Base-by-base conservation (phyloP, 805 yeast species). In the Hyphopichia homilentoma region DNA sequence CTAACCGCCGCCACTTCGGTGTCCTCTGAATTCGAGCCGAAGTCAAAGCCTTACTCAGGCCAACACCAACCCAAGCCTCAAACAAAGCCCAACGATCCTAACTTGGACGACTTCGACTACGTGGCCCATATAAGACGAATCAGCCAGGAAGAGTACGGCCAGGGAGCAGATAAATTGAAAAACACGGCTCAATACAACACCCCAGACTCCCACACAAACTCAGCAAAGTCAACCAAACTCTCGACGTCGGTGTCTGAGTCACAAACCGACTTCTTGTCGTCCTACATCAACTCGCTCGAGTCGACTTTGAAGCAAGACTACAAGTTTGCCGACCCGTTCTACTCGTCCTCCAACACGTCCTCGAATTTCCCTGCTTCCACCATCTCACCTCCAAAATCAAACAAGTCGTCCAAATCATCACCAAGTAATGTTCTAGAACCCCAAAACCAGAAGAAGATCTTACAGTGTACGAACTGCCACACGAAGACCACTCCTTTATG, bases 401-500 rank as follows among this genome's bases (percentile, higher is more conserved):
- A 34, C 38, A 13, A 29, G 6, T 29, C 46, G 5, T 26, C 34
- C 21, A 35, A 21, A 30, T 26, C 35, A 31, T 36, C 32, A 15
- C 34, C 35, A 11, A 18, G 12, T 12, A 32, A n/a, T 25, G 25
- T 15, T 14, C 15, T 17, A 21, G 14, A 8, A 25, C 22, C 23
- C 14, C 32, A n/a, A 33, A 37, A 6, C 38, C 37, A 35, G 30
- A 48, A 47, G 32, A 55, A 52, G 32, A 27, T 45, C 3, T 43
- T 61, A 14, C 68, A 58, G 36, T 67, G 73, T 37, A 45, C 66
- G 14, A 66, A 67, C 45, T 67, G 73, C 40, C 60, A 61, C 25
- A 66, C 73, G 5, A 56, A 50, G 37, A 65, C 73, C 4, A 66
- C 73, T 1, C 73, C 73, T 7, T 44, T 67, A 15, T 67, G 73